phyloP scores from a whole-genome alignment of 2,329 filamentous ascomycete species.

The Aspergillus neoniger region DNA sequence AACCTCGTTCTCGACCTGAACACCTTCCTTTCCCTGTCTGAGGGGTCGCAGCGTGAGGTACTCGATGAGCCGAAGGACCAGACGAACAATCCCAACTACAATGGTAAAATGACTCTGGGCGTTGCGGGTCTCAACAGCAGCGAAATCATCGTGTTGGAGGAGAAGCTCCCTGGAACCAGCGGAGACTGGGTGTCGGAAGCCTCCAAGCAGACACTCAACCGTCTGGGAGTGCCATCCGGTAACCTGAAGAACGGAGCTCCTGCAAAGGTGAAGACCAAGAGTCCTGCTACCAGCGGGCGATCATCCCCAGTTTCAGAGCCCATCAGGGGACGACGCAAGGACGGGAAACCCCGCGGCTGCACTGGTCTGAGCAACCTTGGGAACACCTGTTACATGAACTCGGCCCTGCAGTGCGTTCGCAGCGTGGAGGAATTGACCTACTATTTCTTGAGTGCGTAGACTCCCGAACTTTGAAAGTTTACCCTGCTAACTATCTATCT shows the following conservation, averaged over 20 bases:
- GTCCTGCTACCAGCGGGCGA: slow-evolving; percentile 58
- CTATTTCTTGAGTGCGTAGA: slow-evolving; percentile 69
- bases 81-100: slow-evolving; percentile 74
- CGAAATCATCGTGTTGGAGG: slow-evolving; percentile 80
- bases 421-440: slow-evolving; percentile 91
- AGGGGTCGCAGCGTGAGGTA: slow-evolving; percentile 64
- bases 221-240: slow-evolving; percentile 53
- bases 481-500: slow-evolving; percentile 18
- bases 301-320: slow-evolving; percentile 68
- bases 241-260: slow-evolving; percentile 35
- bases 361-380: slow-evolving; percentile 87
- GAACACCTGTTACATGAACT: slow-evolving; percentile 99
- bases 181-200: slow-evolving; percentile 59
- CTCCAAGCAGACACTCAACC: slow-evolving; percentile 45
- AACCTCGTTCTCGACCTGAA: slow-evolving; percentile 63
- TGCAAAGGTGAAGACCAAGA: slow-evolving; percentile 41
- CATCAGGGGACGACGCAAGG: slow-evolving; percentile 69
- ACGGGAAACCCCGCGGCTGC: slow-evolving; percentile 71
- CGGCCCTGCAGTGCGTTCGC: slow-evolving; percentile 88
- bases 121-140: slow-evolving; percentile 69
- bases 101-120: slow-evolving; percentile 68
- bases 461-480: neutral
- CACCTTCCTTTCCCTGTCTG: slow-evolving; percentile 63
- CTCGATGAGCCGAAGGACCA: slow-evolving; percentile 66
- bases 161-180: slow-evolving; percentile 53